A percentile compares a stretch with the other conserved stretches of the same genome.
phyloP scores from a whole-genome alignment of 2,329 filamentous ascomycete genomes.

The Samsoniella hepiali region DNA sequence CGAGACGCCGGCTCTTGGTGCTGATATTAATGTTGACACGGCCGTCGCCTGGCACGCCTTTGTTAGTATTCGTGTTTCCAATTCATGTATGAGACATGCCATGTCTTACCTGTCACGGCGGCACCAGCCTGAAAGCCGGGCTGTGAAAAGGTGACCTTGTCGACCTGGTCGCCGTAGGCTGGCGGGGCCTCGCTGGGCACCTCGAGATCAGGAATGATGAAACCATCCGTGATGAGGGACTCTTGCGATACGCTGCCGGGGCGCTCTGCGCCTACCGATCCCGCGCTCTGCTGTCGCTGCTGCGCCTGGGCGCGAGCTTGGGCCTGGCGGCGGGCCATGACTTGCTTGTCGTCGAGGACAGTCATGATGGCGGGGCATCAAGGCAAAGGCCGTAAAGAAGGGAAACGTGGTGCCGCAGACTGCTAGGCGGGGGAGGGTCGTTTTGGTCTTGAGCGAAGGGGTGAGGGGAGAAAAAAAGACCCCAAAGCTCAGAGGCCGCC shows the following conservation, averaged over 20 bases:
- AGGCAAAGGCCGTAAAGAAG: neutral
- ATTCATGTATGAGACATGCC: neutral
- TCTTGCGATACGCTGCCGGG: conserved; percentile 20
- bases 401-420: neutral
- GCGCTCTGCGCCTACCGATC: neutral
- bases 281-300: conserved; percentile 2
- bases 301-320: conserved; percentile 8
- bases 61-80: neutral
- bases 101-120: conserved; percentile 47
- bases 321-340: conserved; percentile 21
- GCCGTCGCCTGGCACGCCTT: conserved; percentile 56
- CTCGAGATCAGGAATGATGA: conserved; percentile 40
- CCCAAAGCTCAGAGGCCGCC: neutral
- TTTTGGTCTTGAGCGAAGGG: neutral
- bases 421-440: neutral
- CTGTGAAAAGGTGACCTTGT: conserved; percentile 58
- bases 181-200: conserved; percentile 46
- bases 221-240: conserved; percentile 38
- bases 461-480: neutral
- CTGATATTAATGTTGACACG: conserved; percentile 78
- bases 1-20: conserved; percentile 63
- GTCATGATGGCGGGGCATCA: conserved; percentile 26
- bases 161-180: conserved; percentile 56
- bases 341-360: conserved; percentile 28
- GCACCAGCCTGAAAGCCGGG: conserved; percentile 62